Evolutionary conservation across 345 rosid genomes (phyloP), one percentile per base, ranked within the genome.

Genomic region (Bruguiera sexangula): DNA sequence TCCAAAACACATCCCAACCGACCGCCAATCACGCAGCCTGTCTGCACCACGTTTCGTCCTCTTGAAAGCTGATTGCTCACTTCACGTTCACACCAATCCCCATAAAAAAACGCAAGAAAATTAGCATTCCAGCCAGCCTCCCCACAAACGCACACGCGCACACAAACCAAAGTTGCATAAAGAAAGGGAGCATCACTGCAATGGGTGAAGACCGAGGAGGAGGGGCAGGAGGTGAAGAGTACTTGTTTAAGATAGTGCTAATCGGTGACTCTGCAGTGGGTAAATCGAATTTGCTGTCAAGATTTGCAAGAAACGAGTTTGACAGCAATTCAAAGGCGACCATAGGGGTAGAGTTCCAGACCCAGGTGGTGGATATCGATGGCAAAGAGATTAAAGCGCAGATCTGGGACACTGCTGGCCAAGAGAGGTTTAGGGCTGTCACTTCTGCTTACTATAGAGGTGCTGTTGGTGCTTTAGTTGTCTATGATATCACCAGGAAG

Each of bases 331-430:
- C 97, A 0, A 93, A 93, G 79, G 96, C 98, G 24, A 91, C 98
- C 24, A 93, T 93, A 55, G 97, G 98, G 52, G 98, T 89, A 0
- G 97, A 91, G 68, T 93, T 93, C 78, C 98, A 93, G 76, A 93
- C 97, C 4, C 96, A 89, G 74, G 72, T 73, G 57, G 82, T 91
- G 43, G 97, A 93, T 27, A 89, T 93, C 76, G 96, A 89, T 37
- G 96, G 98, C 61, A 91, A 85, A 80, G 91, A 93, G 70, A 86
- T 93, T 27, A 89, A 93, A 78, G 94, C 97, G 43, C 97, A 91
- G 97, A 89, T 93, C 89, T 91, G 98, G 97, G 97, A 93, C 63
- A 91, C 98, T 50, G 98, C 98, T 46, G 98, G 98, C 22, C 98
- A 93, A 77, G 98, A 93, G 77, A 85, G 98, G 75, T 93, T 91